Percentiles rank a stretch among this genome's conserved stretches.
Conservation (phyloP, 345 rosid genomes). For the Rhodamnia rubescens region DNA sequence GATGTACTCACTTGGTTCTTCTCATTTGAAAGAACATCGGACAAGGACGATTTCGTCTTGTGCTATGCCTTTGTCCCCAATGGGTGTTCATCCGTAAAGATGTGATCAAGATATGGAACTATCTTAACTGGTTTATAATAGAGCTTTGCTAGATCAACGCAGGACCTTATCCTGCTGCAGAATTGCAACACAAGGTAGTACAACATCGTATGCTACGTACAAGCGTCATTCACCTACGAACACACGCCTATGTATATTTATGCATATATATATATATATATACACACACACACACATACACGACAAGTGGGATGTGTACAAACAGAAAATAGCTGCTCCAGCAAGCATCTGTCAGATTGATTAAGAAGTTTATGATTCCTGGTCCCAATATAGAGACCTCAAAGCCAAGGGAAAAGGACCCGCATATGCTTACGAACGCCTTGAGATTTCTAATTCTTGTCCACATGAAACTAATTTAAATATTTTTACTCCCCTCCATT, state of each 20-base stretch:
- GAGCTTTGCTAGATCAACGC: neutral
- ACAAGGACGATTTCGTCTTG: neutral
- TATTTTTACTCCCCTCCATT: neutral
- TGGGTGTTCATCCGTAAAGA: too few species aligned
- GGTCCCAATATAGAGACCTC: neutral
- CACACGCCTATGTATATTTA: neutral
- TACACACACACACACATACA: too few species aligned
- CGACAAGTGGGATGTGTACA: neutral
- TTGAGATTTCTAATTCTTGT: neutral
- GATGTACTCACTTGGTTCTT: neutral
- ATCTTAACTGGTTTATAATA: neutral
- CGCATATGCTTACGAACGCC: neutral
- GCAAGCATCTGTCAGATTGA: neutral
- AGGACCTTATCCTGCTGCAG: neutral
- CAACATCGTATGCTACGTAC: neutral
- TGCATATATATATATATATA: too few species aligned
- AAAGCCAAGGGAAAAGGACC: neutral
- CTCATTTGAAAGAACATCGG: neutral
- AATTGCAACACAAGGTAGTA: neutral
- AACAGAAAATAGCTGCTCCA: neutral
- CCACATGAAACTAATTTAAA: neutral
- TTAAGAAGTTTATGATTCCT: neutral
- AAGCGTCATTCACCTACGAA: neutral
- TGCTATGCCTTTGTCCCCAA: neutral
- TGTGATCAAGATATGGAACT: neutral